Conservation (phyloP, 805 yeast genomes). For the Wickerhamiella slavikovae region DNA sequence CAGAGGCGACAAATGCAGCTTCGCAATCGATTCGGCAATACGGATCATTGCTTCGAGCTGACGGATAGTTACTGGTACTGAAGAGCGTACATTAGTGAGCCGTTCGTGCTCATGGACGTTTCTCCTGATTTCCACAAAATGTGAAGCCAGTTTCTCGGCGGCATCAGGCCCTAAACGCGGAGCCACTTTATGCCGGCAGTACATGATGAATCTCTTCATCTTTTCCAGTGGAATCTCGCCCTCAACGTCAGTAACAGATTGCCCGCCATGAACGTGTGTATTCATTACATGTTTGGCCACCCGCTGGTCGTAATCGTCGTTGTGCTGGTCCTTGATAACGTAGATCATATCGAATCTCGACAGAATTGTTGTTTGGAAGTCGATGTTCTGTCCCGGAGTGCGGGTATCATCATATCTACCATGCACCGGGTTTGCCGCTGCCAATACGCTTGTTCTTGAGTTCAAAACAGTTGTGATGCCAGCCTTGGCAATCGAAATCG, state of each 20-base stretch:
- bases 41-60: slow-evolving; percentile 95
- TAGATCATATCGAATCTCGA: slow-evolving; percentile 98
- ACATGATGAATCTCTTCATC: slow-evolving; percentile 83
- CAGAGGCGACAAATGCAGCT: slow-evolving; percentile 58
- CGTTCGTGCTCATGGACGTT: slow-evolving; percentile 64
- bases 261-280: slow-evolving; percentile 66
- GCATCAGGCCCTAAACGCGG: slow-evolving; percentile 83
- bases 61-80: slow-evolving; percentile 93
- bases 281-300: slow-evolving; percentile 92
- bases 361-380: slow-evolving; percentile 88
- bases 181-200: slow-evolving; percentile 78
- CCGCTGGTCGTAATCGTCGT: slow-evolving; percentile 61
- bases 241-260: slow-evolving; percentile 30
- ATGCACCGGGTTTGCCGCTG: slow-evolving; percentile 94
- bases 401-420: slow-evolving; percentile 94
- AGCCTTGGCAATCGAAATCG: slow-evolving; percentile 95
- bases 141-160: slow-evolving; percentile 71
- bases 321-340: slow-evolving; percentile 89
- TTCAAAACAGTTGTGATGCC: slow-evolving; percentile 94
- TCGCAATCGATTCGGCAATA: slow-evolving; percentile 85
- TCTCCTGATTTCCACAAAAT: slow-evolving; percentile 77
- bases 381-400: slow-evolving; percentile 95
- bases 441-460: slow-evolving; percentile 88
- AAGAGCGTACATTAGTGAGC: slow-evolving; percentile 68
- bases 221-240: slow-evolving; percentile 79